These are phyloP conservation scores for Rhizophlyctis rosea DNA, from an alignment of 192 early-diverging fungal species.

Conservation along the genomic window DNA sequence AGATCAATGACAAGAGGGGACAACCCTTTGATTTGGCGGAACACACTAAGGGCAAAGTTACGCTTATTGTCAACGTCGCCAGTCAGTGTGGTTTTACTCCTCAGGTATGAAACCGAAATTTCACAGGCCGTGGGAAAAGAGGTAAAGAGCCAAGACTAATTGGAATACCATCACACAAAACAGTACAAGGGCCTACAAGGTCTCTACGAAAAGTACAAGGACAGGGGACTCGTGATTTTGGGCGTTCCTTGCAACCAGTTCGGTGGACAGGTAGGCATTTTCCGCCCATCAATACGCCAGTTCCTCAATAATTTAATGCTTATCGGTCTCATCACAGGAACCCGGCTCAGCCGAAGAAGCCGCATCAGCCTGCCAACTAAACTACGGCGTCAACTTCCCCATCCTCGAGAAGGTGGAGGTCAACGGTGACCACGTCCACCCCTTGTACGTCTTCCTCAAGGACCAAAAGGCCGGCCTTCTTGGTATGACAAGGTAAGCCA, in stretches of 20 bases:
- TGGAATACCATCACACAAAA: background rate
- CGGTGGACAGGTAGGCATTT: constrained; percentile 43
- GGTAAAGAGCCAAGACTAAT: background rate
- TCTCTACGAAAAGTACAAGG: constrained; percentile 47
- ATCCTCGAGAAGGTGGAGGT: constrained; percentile 83
- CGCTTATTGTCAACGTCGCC: constrained; percentile 87
- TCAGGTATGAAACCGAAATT: constrained; percentile 43
- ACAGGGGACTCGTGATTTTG: constrained; percentile 74
- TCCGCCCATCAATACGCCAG: no score
- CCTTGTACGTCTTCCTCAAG: constrained; percentile 47
- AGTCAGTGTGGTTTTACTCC: constrained; percentile 84
- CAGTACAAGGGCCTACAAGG: constrained; percentile 37
- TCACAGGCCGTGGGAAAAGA: no score
- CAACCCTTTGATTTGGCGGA: constrained; percentile 22
- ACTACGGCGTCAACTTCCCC: constrained; percentile 83
- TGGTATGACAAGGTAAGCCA: constrained; percentile 14
- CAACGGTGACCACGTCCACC: constrained; percentile 47
- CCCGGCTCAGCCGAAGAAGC: constrained; percentile 40
- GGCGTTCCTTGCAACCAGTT: constrained; percentile 76
- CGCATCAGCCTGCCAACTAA: constrained; percentile 56
- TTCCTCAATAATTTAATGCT: no score
- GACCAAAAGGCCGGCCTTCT: constrained; percentile 30
- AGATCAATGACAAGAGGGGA: constrained; percentile 26
- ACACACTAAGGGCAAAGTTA: constrained; percentile 58
- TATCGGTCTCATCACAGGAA: constrained; percentile 11